Evolutionary conservation across 306 rosid genomes (phyloP).

Genomic region (Alnus rubra): DNA sequence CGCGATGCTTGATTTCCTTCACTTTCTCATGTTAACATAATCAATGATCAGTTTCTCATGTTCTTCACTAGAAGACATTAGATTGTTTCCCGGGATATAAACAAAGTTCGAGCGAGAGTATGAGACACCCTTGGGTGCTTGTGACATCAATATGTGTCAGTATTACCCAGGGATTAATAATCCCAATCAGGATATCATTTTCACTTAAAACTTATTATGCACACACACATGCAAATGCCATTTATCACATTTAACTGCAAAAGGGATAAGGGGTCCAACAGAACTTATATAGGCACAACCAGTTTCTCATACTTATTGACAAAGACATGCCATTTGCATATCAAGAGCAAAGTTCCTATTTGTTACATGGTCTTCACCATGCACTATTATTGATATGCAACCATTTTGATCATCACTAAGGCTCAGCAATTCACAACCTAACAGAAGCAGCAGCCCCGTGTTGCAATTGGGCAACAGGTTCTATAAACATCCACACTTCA

Average conservation of each 20-base stretch:
- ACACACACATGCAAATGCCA: background rate
- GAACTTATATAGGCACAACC: background rate
- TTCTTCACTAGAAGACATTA: no score
- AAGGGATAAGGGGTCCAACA: background rate
- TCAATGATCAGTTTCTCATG: no score
- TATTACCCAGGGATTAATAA: no score
- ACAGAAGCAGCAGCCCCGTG: conserved; percentile 1
- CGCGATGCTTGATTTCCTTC: no score
- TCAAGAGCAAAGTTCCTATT: background rate
- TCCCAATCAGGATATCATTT: no score
- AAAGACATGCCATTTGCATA: background rate
- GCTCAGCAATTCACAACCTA: background rate
- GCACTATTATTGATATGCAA: background rate
- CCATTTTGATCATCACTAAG: background rate
- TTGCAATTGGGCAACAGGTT: background rate
- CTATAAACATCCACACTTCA: background rate
- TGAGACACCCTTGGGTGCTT: no score
- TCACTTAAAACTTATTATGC: background rate
- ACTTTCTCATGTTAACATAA: no score
- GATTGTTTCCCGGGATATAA: no score
- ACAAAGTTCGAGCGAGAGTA: no score
- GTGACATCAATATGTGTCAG: no score
- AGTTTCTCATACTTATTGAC: background rate
- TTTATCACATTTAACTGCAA: background rate
- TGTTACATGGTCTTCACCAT: background rate